Evolutionary conservation across 371 early-diverging fungal species (phyloP), one percentile per base, ranked within the genome.

Genomic region (Nematocida sp.): DNA sequence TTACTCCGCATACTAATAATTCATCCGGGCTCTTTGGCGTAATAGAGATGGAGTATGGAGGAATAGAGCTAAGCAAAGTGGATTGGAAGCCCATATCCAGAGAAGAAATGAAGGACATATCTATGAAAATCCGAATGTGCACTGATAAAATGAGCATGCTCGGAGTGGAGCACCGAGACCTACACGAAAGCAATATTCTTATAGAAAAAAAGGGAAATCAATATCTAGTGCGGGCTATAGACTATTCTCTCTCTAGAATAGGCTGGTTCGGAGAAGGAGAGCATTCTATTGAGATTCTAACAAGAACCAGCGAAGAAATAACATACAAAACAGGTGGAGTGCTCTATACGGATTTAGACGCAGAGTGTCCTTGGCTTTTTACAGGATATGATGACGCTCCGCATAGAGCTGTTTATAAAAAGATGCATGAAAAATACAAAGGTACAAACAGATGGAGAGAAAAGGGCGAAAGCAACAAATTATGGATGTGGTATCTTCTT

Each of bases 1-100:
- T 61, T 5, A 63, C 36, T 2, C 75, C 75, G 30, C 75, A 71
- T n/a, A 60, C 5, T n/a, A 71, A 71, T 33, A 71, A 71, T 32
- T 71, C 75, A 26, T 71, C 75, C 4, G 75, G 75, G 11, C 23
- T 71, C 11, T 71, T 71, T 71, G 75, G 75, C 3, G 64, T 71
- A 18, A 71, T 71, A 45, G 63, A 61, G 33, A 71, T 71, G 75
- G 75, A 71, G 75, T 53, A 71, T 32, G 49, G 75, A 4, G 75
- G 75, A 20, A 1, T 35, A 9, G 75, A 71, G 50, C 55, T 71
- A 4, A 26, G 26, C 13, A 59, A 61, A 33, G 20, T 71, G 18
- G 63, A 71, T 20, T 71, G 45, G 45, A 1, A 36, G 4, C 7
- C 16, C 5, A n/a, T 71, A 9, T 33, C 53, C 9, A 0, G n/a